Conservation (phyloP, 495 filamentous ascomycete genomes). For the Penicillium crystallinum region DNA sequence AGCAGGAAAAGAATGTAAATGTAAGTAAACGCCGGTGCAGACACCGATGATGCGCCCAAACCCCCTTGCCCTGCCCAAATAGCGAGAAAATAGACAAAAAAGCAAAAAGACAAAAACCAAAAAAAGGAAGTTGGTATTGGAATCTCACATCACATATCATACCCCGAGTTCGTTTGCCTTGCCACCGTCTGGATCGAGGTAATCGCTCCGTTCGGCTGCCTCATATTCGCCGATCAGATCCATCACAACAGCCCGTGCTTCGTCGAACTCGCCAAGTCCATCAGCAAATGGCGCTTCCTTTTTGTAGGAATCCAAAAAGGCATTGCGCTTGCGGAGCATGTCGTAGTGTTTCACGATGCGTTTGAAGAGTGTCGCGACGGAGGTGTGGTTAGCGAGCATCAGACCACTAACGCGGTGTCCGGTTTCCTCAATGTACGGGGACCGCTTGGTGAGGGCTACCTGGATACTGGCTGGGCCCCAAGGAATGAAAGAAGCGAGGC, state of each 20-base stretch:
- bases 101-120: conserved; percentile 4
- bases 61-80: conserved; percentile 19
- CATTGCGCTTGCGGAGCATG: conserved; percentile 88
- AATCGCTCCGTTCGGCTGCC: conserved; percentile 83
- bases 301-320: conserved; percentile 93
- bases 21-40: conserved; percentile 9
- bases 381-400: conserved; percentile 98
- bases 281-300: conserved; percentile 88
- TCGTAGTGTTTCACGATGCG: conserved; percentile 87
- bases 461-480: conserved; percentile 99
- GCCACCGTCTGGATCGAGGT: conserved; percentile 66
- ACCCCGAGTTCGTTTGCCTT: conserved; percentile 41
- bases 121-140: neutral
- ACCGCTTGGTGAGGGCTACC: conserved; percentile 93
- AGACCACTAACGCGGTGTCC: conserved; percentile 85
- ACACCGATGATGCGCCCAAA: conserved; percentile 21
- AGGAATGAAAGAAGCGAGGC: conserved; percentile 92
- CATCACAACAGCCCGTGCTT: conserved; percentile 80
- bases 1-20: conserved; percentile 3
- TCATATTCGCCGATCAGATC: conserved; percentile 93
- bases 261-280: conserved; percentile 90
- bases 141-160: conserved; percentile 12
- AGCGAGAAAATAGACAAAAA: conserved; percentile 9
- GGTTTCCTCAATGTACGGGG: conserved; percentile 79
- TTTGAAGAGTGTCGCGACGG: conserved; percentile 94